A percentile compares a stretch with the other conserved stretches of the same genome.
Conservation (phyloP, 495 filamentous ascomycete species). For the Daldinia caldariorum region DNA sequence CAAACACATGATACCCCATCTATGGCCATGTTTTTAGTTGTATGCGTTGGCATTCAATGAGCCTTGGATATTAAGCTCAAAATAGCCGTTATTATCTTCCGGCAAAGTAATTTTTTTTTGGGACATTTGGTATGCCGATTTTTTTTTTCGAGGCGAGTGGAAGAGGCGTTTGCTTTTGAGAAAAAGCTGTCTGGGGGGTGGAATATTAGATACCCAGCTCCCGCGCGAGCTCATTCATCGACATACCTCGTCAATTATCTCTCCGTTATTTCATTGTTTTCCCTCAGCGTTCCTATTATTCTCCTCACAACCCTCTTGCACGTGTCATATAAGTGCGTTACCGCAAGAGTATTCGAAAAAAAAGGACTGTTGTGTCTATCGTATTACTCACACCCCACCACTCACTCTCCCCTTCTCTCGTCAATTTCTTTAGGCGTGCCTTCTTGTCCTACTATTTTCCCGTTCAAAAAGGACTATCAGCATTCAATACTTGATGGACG, state of each 20-base stretch:
- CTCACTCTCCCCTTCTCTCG: no score
- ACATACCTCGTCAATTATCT: constrained; percentile 38
- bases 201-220: constrained; percentile 52
- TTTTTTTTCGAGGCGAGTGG: constrained; percentile 28
- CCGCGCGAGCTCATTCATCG: constrained; percentile 48
- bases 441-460: constrained; percentile 19
- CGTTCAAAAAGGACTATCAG: constrained; percentile 13
- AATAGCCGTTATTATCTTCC: constrained; percentile 32
- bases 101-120: constrained; percentile 38
- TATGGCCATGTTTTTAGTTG: constrained; percentile 33
- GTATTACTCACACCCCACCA: constrained; percentile 19
- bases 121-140: constrained; percentile 34
- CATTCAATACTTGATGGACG: constrained; percentile 19
- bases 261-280: constrained; percentile 25
- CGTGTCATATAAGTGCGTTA: constrained; percentile 40
- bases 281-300: constrained; percentile 25
- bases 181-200: constrained; percentile 30
- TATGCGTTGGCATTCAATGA: constrained; percentile 15
- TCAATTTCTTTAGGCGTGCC: constrained; percentile 27
- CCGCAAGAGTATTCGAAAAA: constrained; percentile 22
- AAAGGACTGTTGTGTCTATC: constrained; percentile 25
- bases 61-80: constrained; percentile 28
- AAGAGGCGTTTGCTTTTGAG: constrained; percentile 28
- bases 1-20: constrained; percentile 21
- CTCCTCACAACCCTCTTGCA: constrained; percentile 5